phyloP scores from a whole-genome alignment of 2,329 filamentous ascomycete species.

The Aspergillus intermedius region DNA sequence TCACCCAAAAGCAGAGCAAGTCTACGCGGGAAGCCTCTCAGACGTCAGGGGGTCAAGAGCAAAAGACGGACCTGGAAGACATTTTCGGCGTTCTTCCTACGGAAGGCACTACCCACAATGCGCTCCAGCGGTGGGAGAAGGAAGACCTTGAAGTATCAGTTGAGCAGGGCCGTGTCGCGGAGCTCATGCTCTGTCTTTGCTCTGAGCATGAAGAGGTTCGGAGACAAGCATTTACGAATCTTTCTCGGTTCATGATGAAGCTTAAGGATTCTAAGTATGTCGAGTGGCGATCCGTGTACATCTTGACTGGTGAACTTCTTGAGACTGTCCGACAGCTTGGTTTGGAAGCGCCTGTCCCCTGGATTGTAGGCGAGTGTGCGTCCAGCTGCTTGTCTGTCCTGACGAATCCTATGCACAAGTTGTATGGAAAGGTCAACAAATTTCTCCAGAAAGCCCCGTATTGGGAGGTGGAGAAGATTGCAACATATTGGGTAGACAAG shows the following conservation, averaged over 20 bases:
- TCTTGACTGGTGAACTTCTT: conserved; percentile 70
- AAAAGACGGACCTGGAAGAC: conserved; percentile 44
- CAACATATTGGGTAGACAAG: conserved; percentile 58
- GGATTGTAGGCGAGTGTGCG: conserved; percentile 69
- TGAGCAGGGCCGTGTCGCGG: conserved; percentile 66
- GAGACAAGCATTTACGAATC: conserved; percentile 56
- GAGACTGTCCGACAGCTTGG: conserved; percentile 62
- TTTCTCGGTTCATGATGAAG: conserved; percentile 41
- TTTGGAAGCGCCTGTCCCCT: conserved; percentile 57
- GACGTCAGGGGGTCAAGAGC: conserved; percentile 11
- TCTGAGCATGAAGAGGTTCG: conserved; percentile 70
- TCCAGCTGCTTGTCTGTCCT: conserved; percentile 63
- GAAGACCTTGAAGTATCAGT: conserved; percentile 74
- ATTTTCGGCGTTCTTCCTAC: conserved; percentile 47
- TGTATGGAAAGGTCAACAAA: conserved; percentile 80
- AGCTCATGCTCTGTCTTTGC: conserved; percentile 67
- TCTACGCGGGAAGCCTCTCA: conserved; percentile 5
- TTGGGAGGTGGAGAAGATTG: conserved; percentile 59
- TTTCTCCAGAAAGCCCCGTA: conserved; percentile 72
- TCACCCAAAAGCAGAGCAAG: neutral
- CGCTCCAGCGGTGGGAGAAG: conserved; percentile 58
- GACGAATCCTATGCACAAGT: conserved; percentile 67
- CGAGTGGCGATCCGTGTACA: conserved; percentile 70
- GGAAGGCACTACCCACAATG: conserved; percentile 38
- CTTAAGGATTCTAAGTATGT: conserved; percentile 61